Evolutionary conservation across 192 early-diverging fungal species (phyloP).

Genomic region (Backusella liffmaniae): DNA sequence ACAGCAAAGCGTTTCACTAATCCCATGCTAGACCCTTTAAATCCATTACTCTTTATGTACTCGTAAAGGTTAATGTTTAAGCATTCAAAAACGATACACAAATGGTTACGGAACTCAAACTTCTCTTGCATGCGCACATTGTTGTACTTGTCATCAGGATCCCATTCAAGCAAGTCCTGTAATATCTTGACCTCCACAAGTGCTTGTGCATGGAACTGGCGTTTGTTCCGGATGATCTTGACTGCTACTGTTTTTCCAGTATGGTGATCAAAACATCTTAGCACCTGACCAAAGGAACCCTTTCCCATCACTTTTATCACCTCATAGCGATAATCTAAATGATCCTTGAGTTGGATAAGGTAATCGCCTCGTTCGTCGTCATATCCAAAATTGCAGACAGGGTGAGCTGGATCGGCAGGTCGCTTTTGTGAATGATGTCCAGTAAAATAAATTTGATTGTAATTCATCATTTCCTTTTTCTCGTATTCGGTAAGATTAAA

Average conservation of each 20-base stretch:
- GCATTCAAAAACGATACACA: conserved; percentile 92
- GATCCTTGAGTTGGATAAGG: conserved; percentile 80
- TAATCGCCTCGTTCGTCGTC: conserved; percentile 95
- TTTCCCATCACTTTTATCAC: conserved; percentile 85
- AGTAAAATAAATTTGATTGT: conserved; percentile 13
- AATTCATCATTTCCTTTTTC: conserved; percentile 26
- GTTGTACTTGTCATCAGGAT: conserved; percentile 69
- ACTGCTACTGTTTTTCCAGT: conserved; percentile 79
- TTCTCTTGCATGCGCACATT: conserved; percentile 83
- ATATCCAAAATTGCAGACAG: conserved; percentile 8
- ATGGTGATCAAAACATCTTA: conserved; percentile 90
- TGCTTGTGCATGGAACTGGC: conserved; percentile 91
- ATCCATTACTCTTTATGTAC: conserved; percentile 86
- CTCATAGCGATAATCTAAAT: conserved; percentile 88
- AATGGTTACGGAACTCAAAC: conserved; percentile 91
- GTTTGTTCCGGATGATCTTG: conserved; percentile 94
- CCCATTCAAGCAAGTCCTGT: conserved; percentile 75
- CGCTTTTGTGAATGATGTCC: conserved; percentile 3
- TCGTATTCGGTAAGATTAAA: conserved; percentile 25
- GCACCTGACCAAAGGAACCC: conserved; percentile 92
- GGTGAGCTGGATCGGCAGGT: background rate
- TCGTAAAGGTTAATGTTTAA: conserved; percentile 93
- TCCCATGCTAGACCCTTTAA: conserved; percentile 76
- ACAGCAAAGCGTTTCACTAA: conserved; percentile 66
- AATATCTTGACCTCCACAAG: conserved; percentile 90